phyloP scores from a whole-genome alignment of 306 rosid genomes.

The Quercus robur region DNA sequence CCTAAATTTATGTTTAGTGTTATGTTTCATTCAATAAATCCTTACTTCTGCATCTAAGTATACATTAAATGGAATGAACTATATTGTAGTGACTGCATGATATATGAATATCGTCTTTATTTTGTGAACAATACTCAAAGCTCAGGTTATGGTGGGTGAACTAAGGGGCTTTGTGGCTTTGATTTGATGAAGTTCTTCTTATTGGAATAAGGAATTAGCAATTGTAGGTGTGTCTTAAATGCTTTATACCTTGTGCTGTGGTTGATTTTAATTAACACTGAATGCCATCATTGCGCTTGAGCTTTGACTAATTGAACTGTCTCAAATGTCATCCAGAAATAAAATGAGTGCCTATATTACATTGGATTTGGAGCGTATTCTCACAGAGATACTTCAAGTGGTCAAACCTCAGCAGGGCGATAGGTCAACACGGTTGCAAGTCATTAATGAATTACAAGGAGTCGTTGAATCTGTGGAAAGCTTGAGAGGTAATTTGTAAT shows the following conservation, averaged over 20 bases:
- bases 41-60: not conserved
- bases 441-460: slow-evolving; percentile 43
- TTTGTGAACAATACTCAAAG: not conserved
- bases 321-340: slow-evolving; percentile 10
- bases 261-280: slow-evolving; percentile 15
- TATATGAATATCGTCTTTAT: not conserved
- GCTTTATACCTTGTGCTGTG: slow-evolving; percentile 15
- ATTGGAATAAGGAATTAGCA: not conserved
- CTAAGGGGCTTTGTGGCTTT: slow-evolving; percentile 3
- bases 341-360: slow-evolving; percentile 35
- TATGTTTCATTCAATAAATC: not conserved
- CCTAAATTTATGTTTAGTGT: not conserved
- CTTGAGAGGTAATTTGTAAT: slow-evolving; percentile 51
- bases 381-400: slow-evolving; percentile 47
- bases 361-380: slow-evolving; percentile 55
- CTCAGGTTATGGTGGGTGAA: not conserved
- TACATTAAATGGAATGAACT: not conserved
- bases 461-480: slow-evolving; percentile 48
- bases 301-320: slow-evolving; percentile 4
- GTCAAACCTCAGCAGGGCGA: slow-evolving; percentile 52
- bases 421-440: slow-evolving; percentile 43
- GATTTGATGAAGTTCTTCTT: not conserved
- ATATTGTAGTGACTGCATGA: not conserved
- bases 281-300: slow-evolving; percentile 12
- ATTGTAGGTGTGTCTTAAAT: not conserved